A percentile compares a stretch with the other conserved stretches of the same genome.
Conservation (phyloP, 1,284 basidiomycete species). For the Sanghuangporus baumii region DNA sequence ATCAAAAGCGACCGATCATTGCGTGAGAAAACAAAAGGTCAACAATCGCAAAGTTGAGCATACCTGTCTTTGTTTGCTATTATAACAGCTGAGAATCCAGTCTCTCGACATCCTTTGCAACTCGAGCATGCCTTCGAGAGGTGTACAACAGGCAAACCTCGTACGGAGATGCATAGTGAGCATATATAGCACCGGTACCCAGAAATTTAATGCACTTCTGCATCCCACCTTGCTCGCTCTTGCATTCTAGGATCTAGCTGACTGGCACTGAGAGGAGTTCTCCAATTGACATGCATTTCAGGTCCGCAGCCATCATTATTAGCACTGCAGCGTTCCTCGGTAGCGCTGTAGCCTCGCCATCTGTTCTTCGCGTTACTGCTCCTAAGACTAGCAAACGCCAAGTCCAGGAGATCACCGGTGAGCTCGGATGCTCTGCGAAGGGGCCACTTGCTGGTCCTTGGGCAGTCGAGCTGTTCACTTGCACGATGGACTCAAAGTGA, state of each 20-base stretch:
- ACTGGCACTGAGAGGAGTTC: not conserved
- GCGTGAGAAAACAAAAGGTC: not conserved
- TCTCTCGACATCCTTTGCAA: not conserved
- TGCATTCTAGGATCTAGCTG: not conserved
- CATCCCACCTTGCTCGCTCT: not conserved
- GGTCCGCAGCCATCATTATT: not conserved
- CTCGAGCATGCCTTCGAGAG: not conserved
- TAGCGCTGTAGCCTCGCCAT: not conserved
- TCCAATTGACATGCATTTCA: not conserved
- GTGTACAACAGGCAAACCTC: not conserved
- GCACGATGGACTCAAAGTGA: not conserved
- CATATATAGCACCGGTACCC: not conserved
- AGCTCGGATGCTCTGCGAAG: conserved; percentile 1
- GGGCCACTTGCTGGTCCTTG: conserved; percentile 6
- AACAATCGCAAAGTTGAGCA: not conserved
- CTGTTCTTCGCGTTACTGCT: not conserved
- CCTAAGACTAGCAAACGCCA: not conserved
- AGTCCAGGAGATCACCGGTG: not conserved
- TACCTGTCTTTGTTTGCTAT: not conserved
- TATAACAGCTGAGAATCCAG: too few relatives aligned
- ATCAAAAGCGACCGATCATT: not conserved
- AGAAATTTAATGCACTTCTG: not conserved
- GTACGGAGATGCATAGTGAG: not conserved
- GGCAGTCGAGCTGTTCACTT: conserved; percentile 6
- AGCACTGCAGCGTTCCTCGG: not conserved